These are phyloP conservation scores for Vicia sativa DNA, from an alignment of 306 rosid genomes.

Conservation along the genomic window DNA sequence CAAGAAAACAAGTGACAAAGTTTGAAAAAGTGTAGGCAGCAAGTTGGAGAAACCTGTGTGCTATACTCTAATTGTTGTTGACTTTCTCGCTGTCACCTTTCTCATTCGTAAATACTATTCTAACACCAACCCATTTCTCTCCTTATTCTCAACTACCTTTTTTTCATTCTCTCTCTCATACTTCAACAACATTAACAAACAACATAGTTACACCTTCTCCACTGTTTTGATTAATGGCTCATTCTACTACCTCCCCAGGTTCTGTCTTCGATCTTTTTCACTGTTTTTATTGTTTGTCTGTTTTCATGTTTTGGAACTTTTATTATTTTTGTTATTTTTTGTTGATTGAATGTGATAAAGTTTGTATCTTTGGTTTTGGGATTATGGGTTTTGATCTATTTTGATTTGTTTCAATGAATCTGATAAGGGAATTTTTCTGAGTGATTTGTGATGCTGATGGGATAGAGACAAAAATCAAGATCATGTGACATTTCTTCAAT, in stretches of 20 bases:
- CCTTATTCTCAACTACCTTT: slow-evolving; percentile 40
- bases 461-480: slow-evolving; percentile 33
- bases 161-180: background rate
- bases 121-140: slow-evolving; percentile 41
- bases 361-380: slow-evolving; percentile 40
- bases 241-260: slow-evolving; percentile 56
- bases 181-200: slow-evolving; percentile 6
- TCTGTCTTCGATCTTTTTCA: slow-evolving; percentile 33
- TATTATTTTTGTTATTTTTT: background rate
- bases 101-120: background rate
- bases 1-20: background rate
- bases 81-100: slow-evolving; percentile 21
- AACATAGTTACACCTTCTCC: background rate
- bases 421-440: slow-evolving; percentile 31
- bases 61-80: slow-evolving; percentile 26
- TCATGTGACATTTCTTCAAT: slow-evolving; percentile 16
- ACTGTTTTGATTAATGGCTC: slow-evolving; percentile 52
- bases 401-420: slow-evolving; percentile 38
- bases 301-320: slow-evolving; percentile 14
- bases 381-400: slow-evolving; percentile 12
- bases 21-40: slow-evolving; percentile 17
- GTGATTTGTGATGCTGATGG: slow-evolving; percentile 27
- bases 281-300: background rate
- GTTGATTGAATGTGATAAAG: slow-evolving; percentile 36
- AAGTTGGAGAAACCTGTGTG: slow-evolving; percentile 25